Conservation (phyloP, 768 basidiomycete genomes). For the Strobilomyces dryophilus region DNA sequence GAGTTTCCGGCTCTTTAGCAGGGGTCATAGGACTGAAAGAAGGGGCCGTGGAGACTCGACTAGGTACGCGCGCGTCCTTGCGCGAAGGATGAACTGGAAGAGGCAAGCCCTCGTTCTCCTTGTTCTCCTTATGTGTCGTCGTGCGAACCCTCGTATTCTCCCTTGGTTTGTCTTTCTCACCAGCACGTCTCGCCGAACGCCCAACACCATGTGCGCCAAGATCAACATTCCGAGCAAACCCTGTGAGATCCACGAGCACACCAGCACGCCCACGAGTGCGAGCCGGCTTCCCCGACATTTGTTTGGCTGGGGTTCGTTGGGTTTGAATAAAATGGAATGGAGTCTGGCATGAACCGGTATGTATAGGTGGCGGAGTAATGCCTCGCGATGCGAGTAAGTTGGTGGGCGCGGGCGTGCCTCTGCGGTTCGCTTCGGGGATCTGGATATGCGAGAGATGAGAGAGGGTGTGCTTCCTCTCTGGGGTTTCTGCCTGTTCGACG, state of each 20-base stretch:
- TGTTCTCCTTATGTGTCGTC: slow-evolving; percentile 23
- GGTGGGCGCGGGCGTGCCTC: slow-evolving; percentile 7
- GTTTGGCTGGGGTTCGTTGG: slow-evolving; percentile 12
- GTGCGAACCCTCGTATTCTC: slow-evolving; percentile 20
- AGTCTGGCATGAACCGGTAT: slow-evolving; percentile 21
- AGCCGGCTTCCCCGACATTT: slow-evolving; percentile 27
- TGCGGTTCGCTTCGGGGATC: slow-evolving; percentile 5
- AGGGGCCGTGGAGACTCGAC: neutral
- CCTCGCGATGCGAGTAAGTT: neutral
- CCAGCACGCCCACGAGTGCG: slow-evolving; percentile 25
- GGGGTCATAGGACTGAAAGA: slow-evolving; percentile 17
- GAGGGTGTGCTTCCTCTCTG: slow-evolving; percentile 4
- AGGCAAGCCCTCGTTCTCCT: slow-evolving; percentile 22
- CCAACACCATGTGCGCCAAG: slow-evolving; percentile 28
- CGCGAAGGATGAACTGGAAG: slow-evolving; percentile 1
- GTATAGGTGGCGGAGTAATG: slow-evolving; percentile 6
- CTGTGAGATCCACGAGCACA: slow-evolving; percentile 40
- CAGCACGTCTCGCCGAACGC: slow-evolving; percentile 7
- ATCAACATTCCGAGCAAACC: slow-evolving; percentile 32
- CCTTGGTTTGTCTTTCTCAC: slow-evolving; percentile 24
- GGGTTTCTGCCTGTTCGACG: neutral
- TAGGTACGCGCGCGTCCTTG: slow-evolving; percentile 7
- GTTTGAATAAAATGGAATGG: slow-evolving; percentile 15
- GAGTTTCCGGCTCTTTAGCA: slow-evolving; percentile 9
- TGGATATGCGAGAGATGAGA: neutral